phyloP scores from a whole-genome alignment of 441 rosid species.

The Geranium incanum region DNA sequence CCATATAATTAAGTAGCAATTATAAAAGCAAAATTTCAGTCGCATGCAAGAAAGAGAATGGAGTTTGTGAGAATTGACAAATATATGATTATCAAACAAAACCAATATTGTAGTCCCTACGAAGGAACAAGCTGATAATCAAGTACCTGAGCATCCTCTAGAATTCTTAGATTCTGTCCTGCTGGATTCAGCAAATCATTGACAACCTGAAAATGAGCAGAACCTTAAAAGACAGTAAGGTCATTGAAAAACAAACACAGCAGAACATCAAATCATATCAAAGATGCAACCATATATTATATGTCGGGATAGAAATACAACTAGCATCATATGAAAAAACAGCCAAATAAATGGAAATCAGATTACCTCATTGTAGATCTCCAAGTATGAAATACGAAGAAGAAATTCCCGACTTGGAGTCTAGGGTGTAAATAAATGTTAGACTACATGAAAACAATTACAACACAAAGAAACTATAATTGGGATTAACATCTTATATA shows the following conservation, averaged over 20 bases:
- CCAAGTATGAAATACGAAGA: slow-evolving; percentile 92
- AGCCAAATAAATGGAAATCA: not conserved
- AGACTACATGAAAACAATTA: slow-evolving; percentile 10
- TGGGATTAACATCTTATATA: not conserved
- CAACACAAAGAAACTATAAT: not conserved
- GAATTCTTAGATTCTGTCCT: slow-evolving; percentile 89
- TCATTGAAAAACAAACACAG: slow-evolving; percentile 18
- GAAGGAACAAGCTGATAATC: slow-evolving; percentile 5
- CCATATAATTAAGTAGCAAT: not conserved
- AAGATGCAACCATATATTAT: slow-evolving; percentile 8
- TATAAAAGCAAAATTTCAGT: not conserved
- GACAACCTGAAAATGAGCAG: slow-evolving; percentile 60
- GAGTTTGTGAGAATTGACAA: not conserved
- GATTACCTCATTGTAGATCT: slow-evolving; percentile 89
- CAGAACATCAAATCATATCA: slow-evolving; percentile 13
- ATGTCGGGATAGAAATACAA: slow-evolving; percentile 1
- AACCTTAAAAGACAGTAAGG: slow-evolving; percentile 24
- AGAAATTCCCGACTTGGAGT: slow-evolving; percentile 93
- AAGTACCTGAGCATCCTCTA: slow-evolving; percentile 96
- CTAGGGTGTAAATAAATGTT: slow-evolving; percentile 38
- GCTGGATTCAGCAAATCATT: slow-evolving; percentile 95
- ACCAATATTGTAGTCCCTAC: not conserved
- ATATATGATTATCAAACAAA: not conserved
- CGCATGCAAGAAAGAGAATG: not conserved
- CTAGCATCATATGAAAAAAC: not conserved